phyloP scores from a whole-genome alignment of 2,329 filamentous ascomycete species.

The Talaromyces rugulosus region DNA sequence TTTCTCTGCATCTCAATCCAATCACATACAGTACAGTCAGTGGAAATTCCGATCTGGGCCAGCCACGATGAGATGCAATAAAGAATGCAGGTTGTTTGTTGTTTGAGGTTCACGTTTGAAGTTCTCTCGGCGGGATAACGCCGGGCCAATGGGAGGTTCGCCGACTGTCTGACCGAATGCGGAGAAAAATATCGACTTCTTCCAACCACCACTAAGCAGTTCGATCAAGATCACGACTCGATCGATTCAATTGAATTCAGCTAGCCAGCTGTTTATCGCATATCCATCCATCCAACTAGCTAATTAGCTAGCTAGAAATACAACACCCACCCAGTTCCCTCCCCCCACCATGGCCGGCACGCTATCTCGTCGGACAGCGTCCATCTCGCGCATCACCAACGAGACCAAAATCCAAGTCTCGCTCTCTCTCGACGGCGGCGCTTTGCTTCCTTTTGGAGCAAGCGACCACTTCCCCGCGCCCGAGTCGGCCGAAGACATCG shows the following conservation, averaged over 20 bases:
- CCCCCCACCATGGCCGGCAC: conserved; percentile 1
- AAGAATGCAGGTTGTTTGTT: background rate
- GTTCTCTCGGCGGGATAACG: background rate
- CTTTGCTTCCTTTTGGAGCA: conserved; percentile 42
- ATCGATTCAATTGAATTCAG: background rate
- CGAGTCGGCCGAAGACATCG: conserved; percentile 49
- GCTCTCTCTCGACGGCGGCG: conserved; percentile 88
- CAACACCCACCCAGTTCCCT: background rate
- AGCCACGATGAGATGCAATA: background rate
- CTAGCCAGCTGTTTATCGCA: too few species aligned
- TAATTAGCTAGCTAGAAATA: too few species aligned
- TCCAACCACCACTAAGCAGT: background rate
- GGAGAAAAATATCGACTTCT: background rate
- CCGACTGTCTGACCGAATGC: background rate
- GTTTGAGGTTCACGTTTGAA: background rate
- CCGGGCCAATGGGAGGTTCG: background rate
- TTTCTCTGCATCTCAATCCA: too few species aligned
- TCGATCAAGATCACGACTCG: background rate
- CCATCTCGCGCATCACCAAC: conserved; percentile 86
- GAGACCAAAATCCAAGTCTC: conserved; percentile 95
- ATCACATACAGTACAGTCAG: too few species aligned
- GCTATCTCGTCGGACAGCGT: conserved; percentile 58
- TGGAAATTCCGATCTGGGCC: background rate
- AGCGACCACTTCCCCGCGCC: conserved; percentile 57
- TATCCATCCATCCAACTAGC: background rate